Conservation (phyloP, 75 land plant species). For the Azolla pinnata region DNA sequence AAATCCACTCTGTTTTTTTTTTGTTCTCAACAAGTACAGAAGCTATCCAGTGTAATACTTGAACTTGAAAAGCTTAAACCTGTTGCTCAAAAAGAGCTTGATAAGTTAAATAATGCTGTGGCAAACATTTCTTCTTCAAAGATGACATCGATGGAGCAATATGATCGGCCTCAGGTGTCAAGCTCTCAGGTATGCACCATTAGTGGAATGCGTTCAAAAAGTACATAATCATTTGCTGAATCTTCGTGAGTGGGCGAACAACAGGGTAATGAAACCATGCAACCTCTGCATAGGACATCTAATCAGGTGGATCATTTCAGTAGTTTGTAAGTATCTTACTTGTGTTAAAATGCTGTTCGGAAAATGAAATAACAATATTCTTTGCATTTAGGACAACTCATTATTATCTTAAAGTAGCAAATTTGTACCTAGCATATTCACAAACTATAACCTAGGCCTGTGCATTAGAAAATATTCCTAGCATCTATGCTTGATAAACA, state of each 20-base stretch:
- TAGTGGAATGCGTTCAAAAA: neutral
- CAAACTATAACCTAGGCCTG: no score
- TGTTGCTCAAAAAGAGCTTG: slow-evolving; percentile 36
- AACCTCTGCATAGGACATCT: slow-evolving; percentile 6
- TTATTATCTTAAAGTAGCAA: neutral
- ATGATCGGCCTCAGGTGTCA: slow-evolving; percentile 17
- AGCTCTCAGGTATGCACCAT: slow-evolving; percentile 6
- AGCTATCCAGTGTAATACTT: slow-evolving; percentile 34
- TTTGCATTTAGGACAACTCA: neutral
- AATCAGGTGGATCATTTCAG: slow-evolving; percentile 23
- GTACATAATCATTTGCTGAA: slow-evolving; percentile 5
- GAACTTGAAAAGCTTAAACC: slow-evolving; percentile 79
- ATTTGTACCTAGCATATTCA: no score
- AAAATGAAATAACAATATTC: neutral
- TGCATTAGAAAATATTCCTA: slow-evolving; percentile 1
- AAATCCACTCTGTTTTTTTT: neutral
- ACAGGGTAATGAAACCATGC: slow-evolving; percentile 13
- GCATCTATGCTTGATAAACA: neutral
- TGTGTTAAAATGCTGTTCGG: neutral
- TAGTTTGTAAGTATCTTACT: slow-evolving; percentile 28
- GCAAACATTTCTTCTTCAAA: slow-evolving; percentile 7
- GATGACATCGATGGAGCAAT: slow-evolving; percentile 10
- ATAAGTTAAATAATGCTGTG: slow-evolving; percentile 32
- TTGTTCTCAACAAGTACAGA: slow-evolving; percentile 22
- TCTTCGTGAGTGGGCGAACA: slow-evolving; percentile 4